These are phyloP conservation scores for Paecilomyces sp. DNA, from an alignment of 2,329 filamentous ascomycete genomes.

Conservation along the genomic window DNA sequence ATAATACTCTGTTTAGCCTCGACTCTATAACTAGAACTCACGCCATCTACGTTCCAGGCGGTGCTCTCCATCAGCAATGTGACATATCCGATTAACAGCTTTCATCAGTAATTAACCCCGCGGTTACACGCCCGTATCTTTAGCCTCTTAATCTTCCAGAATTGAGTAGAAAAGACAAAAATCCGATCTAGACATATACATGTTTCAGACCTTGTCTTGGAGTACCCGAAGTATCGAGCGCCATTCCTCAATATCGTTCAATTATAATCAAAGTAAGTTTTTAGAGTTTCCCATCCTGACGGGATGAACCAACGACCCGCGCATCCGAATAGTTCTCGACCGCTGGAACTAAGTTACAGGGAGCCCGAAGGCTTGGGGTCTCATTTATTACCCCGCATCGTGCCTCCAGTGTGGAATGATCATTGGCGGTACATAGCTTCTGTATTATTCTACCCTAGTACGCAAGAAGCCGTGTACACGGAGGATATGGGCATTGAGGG, in stretches of 20 bases:
- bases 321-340: neutral
- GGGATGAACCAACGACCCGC: neutral
- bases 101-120: too few species aligned
- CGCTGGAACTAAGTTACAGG: neutral
- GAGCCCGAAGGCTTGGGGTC: neutral
- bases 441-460: too few species aligned
- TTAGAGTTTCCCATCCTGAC: neutral
- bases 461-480: too few species aligned
- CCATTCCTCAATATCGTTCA: neutral
- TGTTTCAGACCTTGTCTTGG: neutral
- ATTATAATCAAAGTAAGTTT: neutral
- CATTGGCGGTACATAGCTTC: too few species aligned
- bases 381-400: neutral
- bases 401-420: neutral
- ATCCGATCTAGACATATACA: neutral
- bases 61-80: too few species aligned
- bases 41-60: neutral
- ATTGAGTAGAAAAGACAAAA: too few species aligned
- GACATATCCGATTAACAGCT: too few species aligned
- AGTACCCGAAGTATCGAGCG: neutral
- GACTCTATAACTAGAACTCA: neutral
- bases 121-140: too few species aligned
- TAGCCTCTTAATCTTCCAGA: too few species aligned
- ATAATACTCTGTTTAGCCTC: neutral
- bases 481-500: too few species aligned